Base-by-base conservation (phyloP, 805 yeast genomes). In the Allodekkera sacchari region DNA sequence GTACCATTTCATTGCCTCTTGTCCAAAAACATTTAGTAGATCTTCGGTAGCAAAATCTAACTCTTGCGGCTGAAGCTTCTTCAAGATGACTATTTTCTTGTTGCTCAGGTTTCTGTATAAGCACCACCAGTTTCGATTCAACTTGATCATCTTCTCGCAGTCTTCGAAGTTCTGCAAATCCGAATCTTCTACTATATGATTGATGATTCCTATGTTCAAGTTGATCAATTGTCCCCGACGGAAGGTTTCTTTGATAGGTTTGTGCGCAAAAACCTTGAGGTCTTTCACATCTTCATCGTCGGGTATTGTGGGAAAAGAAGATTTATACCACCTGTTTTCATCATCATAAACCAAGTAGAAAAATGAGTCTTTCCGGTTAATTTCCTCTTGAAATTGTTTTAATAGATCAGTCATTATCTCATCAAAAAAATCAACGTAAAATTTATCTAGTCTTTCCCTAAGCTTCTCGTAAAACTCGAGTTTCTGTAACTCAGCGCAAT, bases 291-390 rank as follows among this genome's bases (percentile, higher is more conserved):
- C 48, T 4, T 38, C 36, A 6, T 43, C 47, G 20, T 44, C 53
- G 2, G 55, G 55, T 7, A 55, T 53, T 26, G 42, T 42, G 2
- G 52, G 52, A 7, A 56, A 28, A 3, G 55, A 53, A 1, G 55
- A 42, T 32, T 46, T 48, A 32, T 46, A 43, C 7, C 29, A 33
- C 10, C 38, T 35, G 5, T 35, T 37, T 3, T 28, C 25, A 1
- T 37, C 19, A 29, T 55, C 45, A 33, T 45, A 43, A 3, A 52
- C 26, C 6, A 51, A 27, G 28, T 53, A 50, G 24, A 34, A 34
- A 31, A 53, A 52, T 10, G 43, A 38, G 7, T 39, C 22, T 14
- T 33, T 33, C n/a, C 26, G 16, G 10, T 41, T 38, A 22, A 47
- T 17, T 11, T 39, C 39, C 17, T 30, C 25, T 30, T 45, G 46